These are phyloP conservation scores for Echites panduratus DNA, from an alignment of 257 asterid genomes.

Conservation along the genomic window DNA sequence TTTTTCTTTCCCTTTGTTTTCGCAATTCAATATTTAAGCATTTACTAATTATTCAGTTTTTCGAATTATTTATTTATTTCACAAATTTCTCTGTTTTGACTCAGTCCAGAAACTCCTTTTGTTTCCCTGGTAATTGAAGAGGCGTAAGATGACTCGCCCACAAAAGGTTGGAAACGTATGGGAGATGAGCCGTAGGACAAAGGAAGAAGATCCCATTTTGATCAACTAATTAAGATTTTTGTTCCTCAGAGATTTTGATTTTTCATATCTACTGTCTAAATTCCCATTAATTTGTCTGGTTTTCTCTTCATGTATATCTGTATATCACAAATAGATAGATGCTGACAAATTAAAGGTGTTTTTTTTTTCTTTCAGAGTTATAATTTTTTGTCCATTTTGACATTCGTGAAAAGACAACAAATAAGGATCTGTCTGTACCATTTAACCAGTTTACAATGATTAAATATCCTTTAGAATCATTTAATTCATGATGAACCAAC, in stretches of 20 bases:
- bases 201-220: background rate
- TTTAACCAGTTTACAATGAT: background rate
- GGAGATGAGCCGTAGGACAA: background rate
- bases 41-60: background rate
- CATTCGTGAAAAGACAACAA: slow-evolving; percentile 1
- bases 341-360: background rate
- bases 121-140: background rate
- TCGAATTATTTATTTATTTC: background rate
- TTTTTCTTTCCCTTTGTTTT: background rate
- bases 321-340: background rate
- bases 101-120: background rate
- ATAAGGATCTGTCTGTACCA: background rate
- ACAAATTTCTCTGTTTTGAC: background rate
- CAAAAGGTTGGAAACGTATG: too few species aligned
- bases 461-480: background rate
- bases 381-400: background rate
- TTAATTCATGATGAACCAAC: background rate
- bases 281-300: background rate
- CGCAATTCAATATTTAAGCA: background rate
- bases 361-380: background rate
- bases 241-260: background rate
- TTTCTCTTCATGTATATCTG: background rate
- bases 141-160: background rate
- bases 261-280: background rate
- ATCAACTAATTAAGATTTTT: background rate